Conservation (phyloP, 352 stramenopile species). For the Phytophthora citrophthora region DNA sequence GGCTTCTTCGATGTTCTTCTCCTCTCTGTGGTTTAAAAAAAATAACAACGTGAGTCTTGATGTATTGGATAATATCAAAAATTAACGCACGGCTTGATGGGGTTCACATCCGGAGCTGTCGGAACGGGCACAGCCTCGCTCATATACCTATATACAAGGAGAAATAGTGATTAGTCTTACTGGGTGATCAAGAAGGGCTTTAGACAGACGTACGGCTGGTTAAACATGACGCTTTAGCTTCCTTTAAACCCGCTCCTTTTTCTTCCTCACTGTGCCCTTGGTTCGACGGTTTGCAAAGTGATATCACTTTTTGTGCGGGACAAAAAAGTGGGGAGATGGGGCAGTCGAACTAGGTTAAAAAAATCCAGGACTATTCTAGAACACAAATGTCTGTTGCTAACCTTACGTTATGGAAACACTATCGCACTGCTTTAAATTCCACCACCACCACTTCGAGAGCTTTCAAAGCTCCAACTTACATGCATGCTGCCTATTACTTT, state of each 20-base stretch:
- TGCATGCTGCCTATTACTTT: not conserved
- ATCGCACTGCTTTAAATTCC: no score
- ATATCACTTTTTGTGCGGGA: conserved; percentile 22
- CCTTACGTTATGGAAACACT: no score
- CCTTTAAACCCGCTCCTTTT: not conserved
- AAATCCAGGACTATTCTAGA: conserved; percentile 29
- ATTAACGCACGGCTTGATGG: conserved; percentile 70
- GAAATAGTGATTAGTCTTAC: conserved; percentile 3
- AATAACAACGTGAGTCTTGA: conserved; percentile 1
- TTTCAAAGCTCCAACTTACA: no score
- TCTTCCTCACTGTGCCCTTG: not conserved
- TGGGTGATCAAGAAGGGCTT: not conserved
- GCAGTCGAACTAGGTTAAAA: no score
- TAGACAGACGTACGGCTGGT: conserved; percentile 34
- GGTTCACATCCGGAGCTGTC: conserved; percentile 54
- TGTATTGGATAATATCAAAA: not conserved
- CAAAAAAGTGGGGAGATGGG: conserved; percentile 18
- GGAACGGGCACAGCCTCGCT: conserved; percentile 32
- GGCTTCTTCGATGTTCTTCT: conserved; percentile 16
- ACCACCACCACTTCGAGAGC: no score
- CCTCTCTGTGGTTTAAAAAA: conserved; percentile 32
- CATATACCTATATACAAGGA: conserved; percentile 40
- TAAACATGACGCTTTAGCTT: conserved; percentile 28
- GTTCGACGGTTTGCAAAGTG: conserved; percentile 19
- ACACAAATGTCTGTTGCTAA: conserved; percentile 1